Conservation (phyloP, 495 filamentous ascomycete species). For the Hypoxylon lienhwacheense region DNA sequence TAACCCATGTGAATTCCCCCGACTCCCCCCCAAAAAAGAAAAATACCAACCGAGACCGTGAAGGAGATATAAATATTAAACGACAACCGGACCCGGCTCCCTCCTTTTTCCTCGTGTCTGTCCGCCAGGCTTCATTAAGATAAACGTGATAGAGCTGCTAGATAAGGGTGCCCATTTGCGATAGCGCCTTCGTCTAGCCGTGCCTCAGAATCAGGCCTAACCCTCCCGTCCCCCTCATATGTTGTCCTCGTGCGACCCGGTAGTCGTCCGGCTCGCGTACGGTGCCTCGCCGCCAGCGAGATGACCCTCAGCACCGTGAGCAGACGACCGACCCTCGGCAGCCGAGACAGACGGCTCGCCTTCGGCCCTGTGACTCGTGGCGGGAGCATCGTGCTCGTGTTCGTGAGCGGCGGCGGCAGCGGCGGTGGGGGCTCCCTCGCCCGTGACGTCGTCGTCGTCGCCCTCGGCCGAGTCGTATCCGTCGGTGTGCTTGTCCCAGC, state of each 20-base stretch:
- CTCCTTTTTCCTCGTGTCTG: too few species aligned
- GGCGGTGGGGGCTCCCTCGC: neutral
- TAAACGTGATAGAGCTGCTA: too few species aligned
- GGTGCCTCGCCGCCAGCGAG: neutral
- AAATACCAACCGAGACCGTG: too few species aligned
- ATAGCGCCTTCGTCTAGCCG: too few species aligned
- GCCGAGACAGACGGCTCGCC: constrained; percentile 9
- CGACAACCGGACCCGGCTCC: too few species aligned
- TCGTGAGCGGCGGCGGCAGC: neutral
- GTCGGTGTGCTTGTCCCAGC: constrained; percentile 63
- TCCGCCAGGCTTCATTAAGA: too few species aligned
- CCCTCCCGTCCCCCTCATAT: neutral
- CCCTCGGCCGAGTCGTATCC: constrained; percentile 10
- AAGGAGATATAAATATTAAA: too few species aligned
- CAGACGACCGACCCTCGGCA: neutral
- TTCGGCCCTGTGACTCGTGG: neutral
- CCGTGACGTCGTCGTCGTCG: constrained; percentile 6
- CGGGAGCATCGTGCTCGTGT: neutral
- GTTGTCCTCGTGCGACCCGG: constrained; percentile 10
- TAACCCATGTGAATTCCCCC: too few species aligned
- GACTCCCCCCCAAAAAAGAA: too few species aligned
- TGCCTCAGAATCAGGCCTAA: too few species aligned
- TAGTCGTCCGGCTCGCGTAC: constrained; percentile 21
- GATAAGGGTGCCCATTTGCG: too few species aligned
- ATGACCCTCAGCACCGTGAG: neutral